phyloP scores from a whole-genome alignment of 1,139 yeast genomes.

The Diutina sp. region DNA sequence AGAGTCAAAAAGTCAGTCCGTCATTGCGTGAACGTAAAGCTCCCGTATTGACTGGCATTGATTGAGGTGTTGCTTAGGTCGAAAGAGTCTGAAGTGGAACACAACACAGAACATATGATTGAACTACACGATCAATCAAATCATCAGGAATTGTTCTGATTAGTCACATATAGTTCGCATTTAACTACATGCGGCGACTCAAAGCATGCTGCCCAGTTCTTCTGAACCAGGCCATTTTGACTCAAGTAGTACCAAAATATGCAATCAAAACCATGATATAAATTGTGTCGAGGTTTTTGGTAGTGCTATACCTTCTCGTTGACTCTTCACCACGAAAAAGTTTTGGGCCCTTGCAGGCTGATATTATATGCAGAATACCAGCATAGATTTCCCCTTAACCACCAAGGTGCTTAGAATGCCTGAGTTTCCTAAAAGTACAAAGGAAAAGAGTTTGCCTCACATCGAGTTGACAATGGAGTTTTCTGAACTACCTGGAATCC shows the following conservation, averaged over 20 bases:
- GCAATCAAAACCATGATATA: background rate
- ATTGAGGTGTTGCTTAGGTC: no score
- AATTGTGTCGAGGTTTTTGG: background rate
- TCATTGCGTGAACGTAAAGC: no score
- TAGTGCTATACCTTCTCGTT: background rate
- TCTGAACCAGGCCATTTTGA: no score
- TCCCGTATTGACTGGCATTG: no score
- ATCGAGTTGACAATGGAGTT: background rate
- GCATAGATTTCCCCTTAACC: background rate
- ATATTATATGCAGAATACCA: background rate
- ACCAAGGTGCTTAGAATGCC: background rate
- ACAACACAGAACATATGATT: no score
- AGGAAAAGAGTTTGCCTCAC: background rate
- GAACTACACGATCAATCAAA: no score
- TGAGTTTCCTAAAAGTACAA: background rate
- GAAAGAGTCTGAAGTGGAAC: no score
- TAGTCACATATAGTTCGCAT: no score
- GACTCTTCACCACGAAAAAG: background rate
- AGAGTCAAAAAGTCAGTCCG: no score
- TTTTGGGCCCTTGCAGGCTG: background rate
- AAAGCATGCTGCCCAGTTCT: no score
- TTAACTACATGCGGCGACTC: no score
- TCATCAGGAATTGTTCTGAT: no score
- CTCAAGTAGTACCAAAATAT: background rate
- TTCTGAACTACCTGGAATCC: slow-evolving; percentile 11